Evolutionary conservation across 441 rosid genomes (phyloP), one percentile per base, ranked within the genome.

Genomic region (Croton laevigatus): DNA sequence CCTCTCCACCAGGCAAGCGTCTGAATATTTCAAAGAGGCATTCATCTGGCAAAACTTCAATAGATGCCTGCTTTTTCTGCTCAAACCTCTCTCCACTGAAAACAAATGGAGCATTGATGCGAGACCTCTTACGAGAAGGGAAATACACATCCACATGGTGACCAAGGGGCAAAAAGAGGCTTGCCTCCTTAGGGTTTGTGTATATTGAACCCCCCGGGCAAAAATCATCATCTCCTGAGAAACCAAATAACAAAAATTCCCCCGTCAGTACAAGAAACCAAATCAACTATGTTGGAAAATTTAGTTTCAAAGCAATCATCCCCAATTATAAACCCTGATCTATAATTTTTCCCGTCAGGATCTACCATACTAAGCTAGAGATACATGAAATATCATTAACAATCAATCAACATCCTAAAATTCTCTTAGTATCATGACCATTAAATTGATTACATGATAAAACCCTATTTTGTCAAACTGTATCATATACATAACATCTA

Each of bases 11-110:
- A 23, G 85, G 72, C 70, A 95, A 61, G 13, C 91, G 83, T 46
- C 96, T 82, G 75, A 95, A 82, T 73, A 95, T 87, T 85, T 95
- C 99, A 48, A 93, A 91, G 61, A 95, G 88, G 73, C 99, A 93
- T 79, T 95, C 99, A 55, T 95, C 97, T 0, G 99, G 99, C 2
- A 95, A 83, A 40, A 80, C 79, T 54, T 88, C 95, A 3, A 95
- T 85, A 19, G 93, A 89, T 23, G 84, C 77, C 62, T 74, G 73
- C 78, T 76, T 75, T 44, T 70, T 80, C 62, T 76, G 79, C 81
- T 84, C 93, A 42, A 78, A 81, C 59, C 75, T 72, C 76, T 75
- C 79, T 19, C 68, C 87, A 45, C 78, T 59, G 83, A 79, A 77
- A 64, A 83, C 71, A 68, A 86, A 78, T 3, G 94, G 86, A 2